Percentiles rank a stretch among this genome's conserved stretches.
Evolutionary conservation across 805 yeast genomes (phyloP).

Genomic region (Metschnikowia baotianmanensis): DNA sequence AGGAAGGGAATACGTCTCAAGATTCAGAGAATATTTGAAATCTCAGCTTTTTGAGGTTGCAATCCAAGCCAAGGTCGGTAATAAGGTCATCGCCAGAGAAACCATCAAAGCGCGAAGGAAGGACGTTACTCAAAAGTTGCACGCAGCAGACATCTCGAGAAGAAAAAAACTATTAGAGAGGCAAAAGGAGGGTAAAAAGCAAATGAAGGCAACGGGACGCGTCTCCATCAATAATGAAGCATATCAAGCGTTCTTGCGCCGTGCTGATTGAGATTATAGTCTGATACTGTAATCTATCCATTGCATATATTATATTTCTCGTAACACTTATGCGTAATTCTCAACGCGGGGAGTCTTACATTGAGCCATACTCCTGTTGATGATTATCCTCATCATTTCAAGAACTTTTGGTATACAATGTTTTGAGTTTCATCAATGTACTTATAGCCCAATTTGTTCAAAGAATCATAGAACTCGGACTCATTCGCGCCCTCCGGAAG

Average conservation of each 20-base stretch:
- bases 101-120: slow-evolving; percentile 91
- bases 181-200: slow-evolving; percentile 93
- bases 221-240: slow-evolving; percentile 82
- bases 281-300: neutral
- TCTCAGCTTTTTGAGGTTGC: slow-evolving; percentile 90
- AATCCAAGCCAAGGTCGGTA: slow-evolving; percentile 84
- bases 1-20: slow-evolving; percentile 80
- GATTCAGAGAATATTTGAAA: slow-evolving; percentile 74
- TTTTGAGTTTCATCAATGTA: slow-evolving; percentile 82
- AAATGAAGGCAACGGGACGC: slow-evolving; percentile 74
- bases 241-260: slow-evolving; percentile 75
- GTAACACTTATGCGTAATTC: slow-evolving; percentile 6
- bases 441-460: slow-evolving; percentile 71
- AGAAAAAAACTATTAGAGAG: slow-evolving; percentile 81
- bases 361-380: no score
- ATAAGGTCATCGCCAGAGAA: slow-evolving; percentile 82
- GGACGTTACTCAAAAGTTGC: slow-evolving; percentile 90
- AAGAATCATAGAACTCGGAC: slow-evolving; percentile 62
- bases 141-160: slow-evolving; percentile 90
- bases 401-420: slow-evolving; percentile 77
- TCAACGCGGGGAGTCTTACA: neutral
- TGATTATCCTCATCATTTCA: slow-evolving; percentile 33
- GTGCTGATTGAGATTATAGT: slow-evolving; percentile 18
- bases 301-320: no score
- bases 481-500: slow-evolving; percentile 69